Evolutionary conservation across 2,329 filamentous ascomycete species (phyloP), one percentile per base, ranked within the genome.

Genomic region (Ophiostoma perfectum): DNA sequence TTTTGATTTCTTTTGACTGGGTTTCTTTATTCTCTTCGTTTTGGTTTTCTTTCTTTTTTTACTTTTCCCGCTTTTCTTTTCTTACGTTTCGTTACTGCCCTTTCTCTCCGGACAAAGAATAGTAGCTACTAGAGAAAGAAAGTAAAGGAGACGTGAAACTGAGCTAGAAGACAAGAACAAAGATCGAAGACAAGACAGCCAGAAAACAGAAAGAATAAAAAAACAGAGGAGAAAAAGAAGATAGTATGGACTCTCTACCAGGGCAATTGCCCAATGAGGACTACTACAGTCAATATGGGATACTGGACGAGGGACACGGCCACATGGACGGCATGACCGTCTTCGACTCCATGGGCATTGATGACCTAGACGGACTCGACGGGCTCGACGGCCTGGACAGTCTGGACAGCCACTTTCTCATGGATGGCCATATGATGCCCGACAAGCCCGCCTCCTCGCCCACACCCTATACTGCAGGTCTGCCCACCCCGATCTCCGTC

Each of bases 81-180:
- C n/a, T 45, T 41, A 18, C 8, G 12, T 2, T 44, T 44, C 2
- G 12, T 47, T 47, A 14, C 1, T 12, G 5, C 16, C 16, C 44
- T 47, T 47, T 47, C 16, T n/a, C 62, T 52, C n/a, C 5, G n/a
- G 8, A n/a, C 60, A 44, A 60, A 60, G 55, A 38, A 52, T 9
- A 60, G 12, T 38, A 38, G 12, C 27, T 36, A 27, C 55, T 16
- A 41, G 41, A 55, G 52, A 58, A 58, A 18, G 38, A 42, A 11
- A 27, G 27, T 27, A 27, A 55, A 55, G 18, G 49, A 55, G 27
- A 55, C 49, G 49, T 42, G 16, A 63, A 63, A 18, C 38, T 39
- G 16, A 27, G 39, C 58, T 42, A 63, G 58, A 42, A 63, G n/a
- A 5, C 49, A 38, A 65, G 64, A 52, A 49, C 42, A 45, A 65